A percentile compares a stretch with the other conserved stretches of the same genome.
These are phyloP conservation scores for Eustoma russellianum DNA, from an alignment of 257 asterid species.

Conservation along the genomic window DNA sequence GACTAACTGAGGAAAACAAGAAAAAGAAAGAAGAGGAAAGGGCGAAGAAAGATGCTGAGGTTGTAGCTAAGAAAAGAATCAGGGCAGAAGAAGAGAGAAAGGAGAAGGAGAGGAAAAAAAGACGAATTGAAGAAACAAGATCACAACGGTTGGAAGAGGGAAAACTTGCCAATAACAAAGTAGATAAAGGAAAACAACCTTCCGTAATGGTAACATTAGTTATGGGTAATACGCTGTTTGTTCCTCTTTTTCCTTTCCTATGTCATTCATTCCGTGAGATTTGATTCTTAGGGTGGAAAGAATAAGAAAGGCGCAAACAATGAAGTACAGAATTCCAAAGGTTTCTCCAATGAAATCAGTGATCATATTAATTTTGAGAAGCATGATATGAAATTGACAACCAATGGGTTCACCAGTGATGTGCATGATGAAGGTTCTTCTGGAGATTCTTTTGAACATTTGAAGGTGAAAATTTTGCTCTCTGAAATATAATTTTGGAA, in stretches of 20 bases:
- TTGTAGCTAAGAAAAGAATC: constrained; percentile 53
- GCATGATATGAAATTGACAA: constrained; percentile 21
- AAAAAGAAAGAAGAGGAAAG: constrained; percentile 64
- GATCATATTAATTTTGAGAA: constrained; percentile 27
- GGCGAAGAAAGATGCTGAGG: constrained; percentile 67
- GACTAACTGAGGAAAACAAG: constrained; percentile 56
- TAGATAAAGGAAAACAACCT: constrained; percentile 37
- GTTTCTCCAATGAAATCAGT: constrained; percentile 25
- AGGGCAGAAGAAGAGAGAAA: constrained; percentile 76
- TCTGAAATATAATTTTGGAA: not conserved
- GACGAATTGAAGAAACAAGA: constrained; percentile 47
- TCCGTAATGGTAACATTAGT: constrained; percentile 27
- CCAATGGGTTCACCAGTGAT: constrained; percentile 21
- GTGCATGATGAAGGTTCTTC: constrained; percentile 26
- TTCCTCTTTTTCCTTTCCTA: constrained; percentile 12
- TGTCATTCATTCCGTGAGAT: constrained; percentile 19
- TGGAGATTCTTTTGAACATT: constrained; percentile 33
- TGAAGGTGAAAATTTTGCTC: constrained; percentile 33
- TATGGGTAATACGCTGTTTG: constrained; percentile 8
- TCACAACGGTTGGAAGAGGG: constrained; percentile 55
- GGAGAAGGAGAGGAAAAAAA: constrained; percentile 67
- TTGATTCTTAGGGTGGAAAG: constrained; percentile 41
- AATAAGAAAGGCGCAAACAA: constrained; percentile 30
- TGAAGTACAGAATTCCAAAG: constrained; percentile 29
- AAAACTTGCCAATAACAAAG: constrained; percentile 38